A percentile compares a stretch with the other conserved stretches of the same genome.
Conservation (phyloP, 495 filamentous ascomycete genomes). For the Physcia stellaris region DNA sequence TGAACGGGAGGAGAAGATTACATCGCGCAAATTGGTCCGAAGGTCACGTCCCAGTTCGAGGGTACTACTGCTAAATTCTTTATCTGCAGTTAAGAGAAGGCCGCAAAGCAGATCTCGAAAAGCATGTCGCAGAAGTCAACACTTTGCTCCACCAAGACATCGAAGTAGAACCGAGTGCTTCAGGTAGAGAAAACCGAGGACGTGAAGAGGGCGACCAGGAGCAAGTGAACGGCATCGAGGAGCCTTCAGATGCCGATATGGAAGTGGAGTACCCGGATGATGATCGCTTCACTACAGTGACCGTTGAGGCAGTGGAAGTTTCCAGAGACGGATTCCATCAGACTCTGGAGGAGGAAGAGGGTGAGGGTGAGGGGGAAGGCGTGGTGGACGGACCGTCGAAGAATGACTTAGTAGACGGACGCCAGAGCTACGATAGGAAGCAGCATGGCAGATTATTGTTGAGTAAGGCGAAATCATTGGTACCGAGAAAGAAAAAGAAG, state of each 20-base stretch:
- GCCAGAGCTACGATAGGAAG: no score
- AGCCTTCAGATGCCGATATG: constrained; percentile 49
- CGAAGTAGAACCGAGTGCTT: constrained; percentile 17
- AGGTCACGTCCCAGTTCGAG: neutral
- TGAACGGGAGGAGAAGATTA: constrained; percentile 58
- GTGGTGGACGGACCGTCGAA: constrained; percentile 15
- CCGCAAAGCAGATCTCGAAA: constrained; percentile 62
- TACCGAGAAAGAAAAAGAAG: constrained; percentile 62
- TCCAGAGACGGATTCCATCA: constrained; percentile 55
- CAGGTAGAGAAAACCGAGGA: constrained; percentile 10
- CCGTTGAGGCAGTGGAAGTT: constrained; percentile 78
- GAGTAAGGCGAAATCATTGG: constrained; percentile 40
- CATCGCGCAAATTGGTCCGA: constrained; percentile 57
- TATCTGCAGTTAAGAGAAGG: constrained; percentile 59
- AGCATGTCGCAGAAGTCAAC: constrained; percentile 62
- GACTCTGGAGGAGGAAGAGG: constrained; percentile 29
- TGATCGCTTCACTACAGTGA: constrained; percentile 87
- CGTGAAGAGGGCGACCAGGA: constrained; percentile 25
- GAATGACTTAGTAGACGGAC: constrained; percentile 2
- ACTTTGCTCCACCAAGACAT: constrained; percentile 33
- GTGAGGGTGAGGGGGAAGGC: constrained; percentile 29
- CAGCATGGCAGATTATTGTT: no score
- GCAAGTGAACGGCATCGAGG: constrained; percentile 50
- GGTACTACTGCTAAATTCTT: neutral
- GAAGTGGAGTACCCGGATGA: constrained; percentile 96